phyloP scores from a whole-genome alignment of 2,329 filamentous ascomycete genomes.

The Diaporthe vexans region DNA sequence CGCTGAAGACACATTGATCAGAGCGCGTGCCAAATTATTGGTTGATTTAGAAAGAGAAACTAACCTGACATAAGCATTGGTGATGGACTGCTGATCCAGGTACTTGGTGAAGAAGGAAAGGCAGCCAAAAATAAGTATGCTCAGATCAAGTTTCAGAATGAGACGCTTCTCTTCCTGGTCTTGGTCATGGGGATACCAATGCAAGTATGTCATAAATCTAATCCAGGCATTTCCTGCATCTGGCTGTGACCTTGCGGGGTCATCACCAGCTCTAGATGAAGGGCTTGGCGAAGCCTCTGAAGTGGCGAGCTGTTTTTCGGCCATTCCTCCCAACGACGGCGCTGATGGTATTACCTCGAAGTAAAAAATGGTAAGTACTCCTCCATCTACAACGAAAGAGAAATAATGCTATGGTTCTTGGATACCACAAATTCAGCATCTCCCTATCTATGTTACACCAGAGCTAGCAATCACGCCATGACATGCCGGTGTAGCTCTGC shows the following conservation, averaged over 20 bases:
- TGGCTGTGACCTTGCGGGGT: background rate
- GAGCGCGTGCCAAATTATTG: no score
- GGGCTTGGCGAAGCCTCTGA: background rate
- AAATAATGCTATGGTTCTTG: no score
- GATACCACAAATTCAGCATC: no score
- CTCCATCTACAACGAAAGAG: no score
- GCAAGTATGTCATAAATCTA: conserved; percentile 47
- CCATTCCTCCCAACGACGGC: background rate
- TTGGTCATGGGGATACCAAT: conserved; percentile 53
- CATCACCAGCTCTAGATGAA: background rate
- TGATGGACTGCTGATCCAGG: conserved; percentile 54
- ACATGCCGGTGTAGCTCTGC: background rate
- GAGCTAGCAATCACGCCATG: background rate
- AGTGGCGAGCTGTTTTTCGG: background rate
- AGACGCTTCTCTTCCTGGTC: conserved; percentile 51
- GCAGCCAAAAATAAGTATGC: conserved; percentile 55
- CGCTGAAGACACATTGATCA: no score
- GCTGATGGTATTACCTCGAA: no score
- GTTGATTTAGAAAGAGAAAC: conserved; percentile 26
- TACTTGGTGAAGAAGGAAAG: conserved; percentile 58
- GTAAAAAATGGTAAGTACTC: no score
- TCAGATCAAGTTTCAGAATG: conserved; percentile 54
- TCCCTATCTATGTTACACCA: background rate
- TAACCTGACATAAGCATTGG: conserved; percentile 54
- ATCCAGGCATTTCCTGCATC: conserved; percentile 44